Evolutionary conservation across 257 asterid species (phyloP), one percentile per base, ranked within the genome.

Genomic region (Solanum sejunctum): DNA sequence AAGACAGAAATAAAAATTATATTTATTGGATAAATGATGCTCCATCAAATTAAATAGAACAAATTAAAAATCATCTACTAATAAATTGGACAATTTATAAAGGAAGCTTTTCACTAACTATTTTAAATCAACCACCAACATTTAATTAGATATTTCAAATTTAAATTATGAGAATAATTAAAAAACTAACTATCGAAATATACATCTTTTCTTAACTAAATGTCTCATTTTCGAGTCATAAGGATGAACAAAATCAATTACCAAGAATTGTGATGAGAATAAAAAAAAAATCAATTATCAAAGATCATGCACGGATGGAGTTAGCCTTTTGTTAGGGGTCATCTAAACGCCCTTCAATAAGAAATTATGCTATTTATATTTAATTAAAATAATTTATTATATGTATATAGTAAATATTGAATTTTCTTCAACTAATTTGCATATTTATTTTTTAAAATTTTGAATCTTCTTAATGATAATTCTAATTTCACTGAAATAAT

Each of bases 161-260:
- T 41, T 0, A 0, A 70, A 0, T 41, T 0, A 10, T 0, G 26
- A 69, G 8, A 69, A 69, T 39, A 3, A 39, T 36, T 36, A 18
- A 69, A 23, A 32, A 28, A 13, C 7, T 9, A 55, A 55, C 3
- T n/a, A 55, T 8, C 0, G 3, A 32, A 32, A 32, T 32, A 32
- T 3, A 32, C 36, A 2, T 32, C 36, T 32, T 32, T 32, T 32
- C 1, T 69, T 69, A 9, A 69, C 0, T 17, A 36, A 4, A 69
- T 69, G 2, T 69, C 26, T 36, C 15, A 17, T 9, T 10, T 69
- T 69, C 1, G 21, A 69, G 5, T 0, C 5, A 17, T 39, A 5
- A 17, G 5, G 0, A 39, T 69, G 1, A 15, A 4, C 39, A 39
- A 69, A 2, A 21, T n/a, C 12, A 58, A 3, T 1, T 3, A 58